A percentile compares a stretch with the other conserved stretches of the same genome.
Evolutionary conservation across 176 grass and related monocot species (phyloP).

Genomic region (Triticum urartu): DNA sequence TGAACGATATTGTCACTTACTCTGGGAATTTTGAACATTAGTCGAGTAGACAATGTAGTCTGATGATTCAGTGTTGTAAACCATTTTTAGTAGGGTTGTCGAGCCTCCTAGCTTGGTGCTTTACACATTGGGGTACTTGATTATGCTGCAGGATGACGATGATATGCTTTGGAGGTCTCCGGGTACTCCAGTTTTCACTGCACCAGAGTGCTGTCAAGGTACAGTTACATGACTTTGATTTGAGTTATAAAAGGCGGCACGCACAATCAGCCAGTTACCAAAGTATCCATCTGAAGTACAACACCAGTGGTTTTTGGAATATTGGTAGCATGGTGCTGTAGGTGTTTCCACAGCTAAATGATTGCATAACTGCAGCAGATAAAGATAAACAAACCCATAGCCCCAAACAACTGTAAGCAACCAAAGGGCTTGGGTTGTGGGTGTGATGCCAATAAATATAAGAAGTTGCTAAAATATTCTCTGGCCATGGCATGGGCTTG

Average conservation of each 20-base stretch:
- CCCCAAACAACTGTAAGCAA: conserved; percentile 3
- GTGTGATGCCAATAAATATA: neutral
- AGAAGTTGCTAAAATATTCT: conserved; percentile 13
- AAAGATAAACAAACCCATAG: neutral
- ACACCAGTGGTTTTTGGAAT: neutral
- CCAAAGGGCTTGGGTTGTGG: neutral
- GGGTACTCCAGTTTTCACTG: conserved; percentile 88
- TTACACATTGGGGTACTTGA: conserved; percentile 2
- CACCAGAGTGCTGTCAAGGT: conserved; percentile 95
- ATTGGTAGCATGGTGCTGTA: neutral
- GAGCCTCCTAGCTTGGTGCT: neutral
- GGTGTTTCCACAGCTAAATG: conserved; percentile 20
- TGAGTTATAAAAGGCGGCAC: neutral
- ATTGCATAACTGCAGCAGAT: conserved; percentile 7
- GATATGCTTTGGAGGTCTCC: conserved; percentile 81
- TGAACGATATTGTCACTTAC: neutral
- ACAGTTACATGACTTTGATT: conserved; percentile 6
- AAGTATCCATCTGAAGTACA: neutral
- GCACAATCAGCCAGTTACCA: neutral
- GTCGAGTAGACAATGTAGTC: neutral
- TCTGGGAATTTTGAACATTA: conserved; percentile 12
- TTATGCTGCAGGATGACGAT: conserved; percentile 73
- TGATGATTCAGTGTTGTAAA: conserved; percentile 18
- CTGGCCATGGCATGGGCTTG: conserved; percentile 4
- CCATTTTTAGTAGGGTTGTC: neutral